Conservation (phyloP, 2,329 filamentous ascomycete species). For the Botrytis pseudocinerea region DNA sequence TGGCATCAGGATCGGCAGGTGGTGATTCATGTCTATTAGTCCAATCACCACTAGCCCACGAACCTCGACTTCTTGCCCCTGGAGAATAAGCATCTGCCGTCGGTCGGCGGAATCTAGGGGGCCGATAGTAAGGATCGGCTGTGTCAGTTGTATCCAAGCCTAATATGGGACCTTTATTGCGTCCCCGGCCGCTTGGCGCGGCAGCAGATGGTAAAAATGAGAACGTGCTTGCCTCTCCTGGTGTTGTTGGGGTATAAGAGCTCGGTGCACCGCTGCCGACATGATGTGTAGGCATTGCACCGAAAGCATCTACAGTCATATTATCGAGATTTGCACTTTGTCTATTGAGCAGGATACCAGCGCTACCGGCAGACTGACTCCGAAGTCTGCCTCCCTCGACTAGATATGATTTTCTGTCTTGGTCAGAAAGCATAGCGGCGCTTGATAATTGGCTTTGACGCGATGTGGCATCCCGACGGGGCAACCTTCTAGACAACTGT, state of each 20-base stretch:
- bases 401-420: conserved; percentile 63
- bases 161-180: conserved; percentile 45
- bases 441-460: conserved; percentile 82
- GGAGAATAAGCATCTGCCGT: conserved; percentile 53
- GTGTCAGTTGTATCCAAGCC: conserved; percentile 52
- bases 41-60: conserved; percentile 50
- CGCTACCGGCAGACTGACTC: conserved; percentile 62
- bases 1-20: conserved; percentile 45
- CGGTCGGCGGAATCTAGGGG: conserved; percentile 70
- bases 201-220: conserved; percentile 63
- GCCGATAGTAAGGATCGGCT: conserved; percentile 83
- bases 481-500: conserved; percentile 74
- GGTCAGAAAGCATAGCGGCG: conserved; percentile 74
- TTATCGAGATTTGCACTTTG: conserved; percentile 56
- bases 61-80: conserved; percentile 46
- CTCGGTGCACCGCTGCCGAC: conserved; percentile 54
- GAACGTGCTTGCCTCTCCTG: conserved; percentile 67
- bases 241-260: conserved; percentile 71
- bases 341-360: conserved; percentile 59
- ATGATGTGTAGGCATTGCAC: conserved; percentile 43
- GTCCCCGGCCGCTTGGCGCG: conserved; percentile 31
- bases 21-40: conserved; percentile 42
- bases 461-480: conserved; percentile 62
- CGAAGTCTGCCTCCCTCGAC: conserved; percentile 53
- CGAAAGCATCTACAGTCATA: conserved; percentile 48